Percentiles rank a stretch among this genome's conserved stretches.
Conservation (phyloP, 73 alveolate genomes). For the Uronychia setigera region DNA sequence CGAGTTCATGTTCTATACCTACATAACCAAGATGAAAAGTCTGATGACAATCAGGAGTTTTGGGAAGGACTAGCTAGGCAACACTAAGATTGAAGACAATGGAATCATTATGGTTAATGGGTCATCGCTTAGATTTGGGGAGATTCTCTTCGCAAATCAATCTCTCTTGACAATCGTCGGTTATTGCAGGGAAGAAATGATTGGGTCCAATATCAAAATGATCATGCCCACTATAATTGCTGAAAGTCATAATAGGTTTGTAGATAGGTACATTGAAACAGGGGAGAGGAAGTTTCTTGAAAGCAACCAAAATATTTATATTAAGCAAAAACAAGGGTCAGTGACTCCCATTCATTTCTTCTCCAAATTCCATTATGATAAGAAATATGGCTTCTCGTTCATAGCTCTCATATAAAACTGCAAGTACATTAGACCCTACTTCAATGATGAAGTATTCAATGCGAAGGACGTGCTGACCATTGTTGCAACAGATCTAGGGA, state of each 20-base stretch:
- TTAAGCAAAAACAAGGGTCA: constrained; percentile 18
- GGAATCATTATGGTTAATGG: not conserved
- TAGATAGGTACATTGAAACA: constrained; percentile 15
- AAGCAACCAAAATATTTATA: constrained; percentile 16
- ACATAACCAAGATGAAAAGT: not conserved
- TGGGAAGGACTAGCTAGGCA: not conserved
- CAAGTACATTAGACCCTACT: not conserved
- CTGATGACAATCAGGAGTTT: not conserved
- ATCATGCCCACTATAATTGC: constrained; percentile 29
- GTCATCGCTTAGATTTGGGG: not conserved
- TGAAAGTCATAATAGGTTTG: constrained; percentile 20
- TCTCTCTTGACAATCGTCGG: not conserved
- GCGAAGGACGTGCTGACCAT: not conserved
- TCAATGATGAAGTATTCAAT: not conserved
- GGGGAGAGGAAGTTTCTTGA: constrained; percentile 21
- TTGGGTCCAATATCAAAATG: not conserved
- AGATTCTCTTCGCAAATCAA: not conserved
- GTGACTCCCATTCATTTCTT: constrained; percentile 7
- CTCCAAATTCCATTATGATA: constrained; percentile 22
- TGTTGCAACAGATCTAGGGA: not conserved
- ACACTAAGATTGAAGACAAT: not conserved
- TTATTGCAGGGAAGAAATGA: not conserved
- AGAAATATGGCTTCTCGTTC: constrained; percentile 22
- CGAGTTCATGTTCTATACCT: not conserved
- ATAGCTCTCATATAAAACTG: constrained; percentile 10